Evolutionary conservation across 768 basidiomycete genomes (phyloP).

Genomic region (Asterophora lycoperdoides): DNA sequence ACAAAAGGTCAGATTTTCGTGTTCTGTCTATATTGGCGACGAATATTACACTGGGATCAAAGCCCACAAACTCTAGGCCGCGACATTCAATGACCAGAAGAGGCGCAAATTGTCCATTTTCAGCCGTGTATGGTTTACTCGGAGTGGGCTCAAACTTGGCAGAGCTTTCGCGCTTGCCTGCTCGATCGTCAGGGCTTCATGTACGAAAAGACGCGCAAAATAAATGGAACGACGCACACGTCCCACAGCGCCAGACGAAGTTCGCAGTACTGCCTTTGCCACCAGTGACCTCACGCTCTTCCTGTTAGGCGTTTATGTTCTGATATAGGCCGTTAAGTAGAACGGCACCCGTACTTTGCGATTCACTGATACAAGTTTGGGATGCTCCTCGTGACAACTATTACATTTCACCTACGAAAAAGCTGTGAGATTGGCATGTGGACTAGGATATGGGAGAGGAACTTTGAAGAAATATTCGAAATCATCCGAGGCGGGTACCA

Average conservation of each 20-base stretch:
- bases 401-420: constrained; percentile 63
- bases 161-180: constrained; percentile 73
- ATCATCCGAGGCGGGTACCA: constrained; percentile 59
- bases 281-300: constrained; percentile 60
- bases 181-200: neutral
- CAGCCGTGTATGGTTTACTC: constrained; percentile 52
- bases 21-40: neutral
- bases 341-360: constrained; percentile 43
- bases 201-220: constrained; percentile 4
- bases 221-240: constrained; percentile 37
- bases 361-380: constrained; percentile 69
- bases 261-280: constrained; percentile 67
- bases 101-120: constrained; percentile 59
- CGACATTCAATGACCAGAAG: constrained; percentile 78
- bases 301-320: constrained; percentile 35
- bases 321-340: constrained; percentile 5
- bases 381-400: constrained; percentile 73
- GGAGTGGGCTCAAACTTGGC: constrained; percentile 67
- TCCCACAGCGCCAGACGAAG: constrained; percentile 77
- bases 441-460: neutral
- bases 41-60: constrained; percentile 61
- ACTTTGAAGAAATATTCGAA: constrained; percentile 85
- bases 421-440: constrained; percentile 1
- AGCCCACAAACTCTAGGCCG: constrained; percentile 77
- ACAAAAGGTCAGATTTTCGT: neutral